Base-by-base conservation (phyloP, 345 rosid genomes). In the Triadica sebifera region DNA sequence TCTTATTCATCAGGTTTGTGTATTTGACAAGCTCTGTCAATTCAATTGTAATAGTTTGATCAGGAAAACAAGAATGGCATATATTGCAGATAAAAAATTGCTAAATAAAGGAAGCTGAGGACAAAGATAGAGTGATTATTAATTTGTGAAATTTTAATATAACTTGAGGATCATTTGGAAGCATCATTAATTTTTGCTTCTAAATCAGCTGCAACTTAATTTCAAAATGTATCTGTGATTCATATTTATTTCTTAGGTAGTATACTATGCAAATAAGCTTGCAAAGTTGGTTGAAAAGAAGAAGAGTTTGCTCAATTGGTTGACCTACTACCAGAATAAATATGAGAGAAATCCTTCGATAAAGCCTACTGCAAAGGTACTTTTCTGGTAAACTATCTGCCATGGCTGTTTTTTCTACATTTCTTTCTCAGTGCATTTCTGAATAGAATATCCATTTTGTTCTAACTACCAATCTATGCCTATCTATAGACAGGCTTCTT, bases 251-350 rank as follows among this genome's bases (percentile, higher is more conserved):
- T 65, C 51, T 66, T 68, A 91, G 98, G 89, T 87, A 46, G 96
- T 90, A 16, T 89, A 88, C 82, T 88, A 93, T 77, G 96, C 98
- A 77, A 96, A 91, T 74, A 85, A 84, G 39, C 98, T 96, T 39
- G 97, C 96, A 57, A 79, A 75, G 5, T 49, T 96, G 84, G 97
- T 87, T 24, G 86, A 77, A 69, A 84, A 86, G 78, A 93, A 88
- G 84, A 90, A 91, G 85, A 75, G 82, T 58, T 19, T 85, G 81
- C 85, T 85, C 41, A 96, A 93, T 78, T 85, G 98, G 94, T 70
- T 87, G 77, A 86, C 85, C 53, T 93, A 91, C 79, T 88, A 96
- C 78, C 81, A 85, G 77, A 91, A 89, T 60, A 89, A 91, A 70
- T 84, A 81, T 15, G 91, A 91, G 72, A 88, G 94, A 80, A 84